These are phyloP conservation scores for Auriscalpium microsporum DNA, from an alignment of 768 basidiomycete genomes.

Conservation along the genomic window DNA sequence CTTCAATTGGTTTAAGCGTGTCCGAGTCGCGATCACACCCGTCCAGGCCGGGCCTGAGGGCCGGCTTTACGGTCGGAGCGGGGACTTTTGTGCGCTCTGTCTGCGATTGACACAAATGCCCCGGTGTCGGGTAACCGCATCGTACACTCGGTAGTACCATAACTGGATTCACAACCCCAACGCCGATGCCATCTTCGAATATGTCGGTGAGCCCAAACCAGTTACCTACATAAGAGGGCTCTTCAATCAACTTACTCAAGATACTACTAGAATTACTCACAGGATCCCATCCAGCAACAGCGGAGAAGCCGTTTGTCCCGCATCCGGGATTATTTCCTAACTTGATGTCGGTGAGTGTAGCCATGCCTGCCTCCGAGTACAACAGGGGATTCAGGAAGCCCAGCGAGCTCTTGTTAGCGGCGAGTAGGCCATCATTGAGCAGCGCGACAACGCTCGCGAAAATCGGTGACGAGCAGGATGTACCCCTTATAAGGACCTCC, in stretches of 20 bases:
- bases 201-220: slow-evolving; percentile 48
- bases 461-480: slow-evolving; percentile 7
- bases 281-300: slow-evolving; percentile 23
- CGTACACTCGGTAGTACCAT: too few species aligned
- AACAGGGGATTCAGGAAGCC: slow-evolving; percentile 8
- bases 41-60: too few species aligned
- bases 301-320: slow-evolving; percentile 25
- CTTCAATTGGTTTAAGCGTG: too few species aligned
- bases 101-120: too few species aligned
- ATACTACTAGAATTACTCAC: slow-evolving; percentile 9
- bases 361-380: slow-evolving; percentile 7
- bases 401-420: slow-evolving; percentile 6
- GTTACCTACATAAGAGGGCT: slow-evolving; percentile 30
- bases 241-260: neutral
- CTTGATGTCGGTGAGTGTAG: neutral
- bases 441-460: slow-evolving; percentile 14
- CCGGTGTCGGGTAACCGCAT: too few species aligned
- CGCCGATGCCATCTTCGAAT: slow-evolving; percentile 35
- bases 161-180: slow-evolving; percentile 14
- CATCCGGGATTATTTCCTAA: slow-evolving; percentile 20
- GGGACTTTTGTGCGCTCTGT: too few species aligned
- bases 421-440: slow-evolving; percentile 15
- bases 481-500: neutral
- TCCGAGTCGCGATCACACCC: too few species aligned
- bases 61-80: too few species aligned